Conservation (phyloP, 257 asterid genomes). For the Primulina eburnea region DNA sequence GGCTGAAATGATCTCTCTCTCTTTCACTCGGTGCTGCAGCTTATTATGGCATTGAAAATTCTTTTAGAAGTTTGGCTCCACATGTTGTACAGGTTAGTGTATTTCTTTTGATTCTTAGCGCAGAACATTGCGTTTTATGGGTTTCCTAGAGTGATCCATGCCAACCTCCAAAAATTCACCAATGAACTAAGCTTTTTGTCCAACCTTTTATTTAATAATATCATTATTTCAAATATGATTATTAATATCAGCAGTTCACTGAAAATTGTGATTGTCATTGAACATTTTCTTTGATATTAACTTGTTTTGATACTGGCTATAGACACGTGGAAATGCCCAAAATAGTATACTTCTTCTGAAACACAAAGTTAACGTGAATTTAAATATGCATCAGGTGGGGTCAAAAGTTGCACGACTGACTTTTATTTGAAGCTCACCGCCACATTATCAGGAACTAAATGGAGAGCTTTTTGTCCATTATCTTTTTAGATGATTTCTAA, state of each 20-base stretch:
- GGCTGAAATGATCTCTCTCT: constrained; percentile 18
- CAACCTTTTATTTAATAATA: constrained; percentile 7
- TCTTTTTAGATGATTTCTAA: not conserved
- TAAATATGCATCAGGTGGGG: constrained; percentile 8
- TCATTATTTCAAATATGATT: not conserved
- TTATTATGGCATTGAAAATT: constrained; percentile 81
- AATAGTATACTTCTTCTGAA: not conserved
- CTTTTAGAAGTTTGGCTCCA: constrained; percentile 77
- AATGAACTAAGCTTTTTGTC: not conserved
- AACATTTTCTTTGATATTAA: constrained; percentile 5
- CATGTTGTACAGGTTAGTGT: constrained; percentile 63
- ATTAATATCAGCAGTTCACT: not conserved
- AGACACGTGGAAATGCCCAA: not conserved
- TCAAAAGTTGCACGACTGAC: constrained; percentile 2
- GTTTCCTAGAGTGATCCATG: constrained; percentile 12
- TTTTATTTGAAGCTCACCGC: not conserved
- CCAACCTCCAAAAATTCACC: constrained; percentile 21
- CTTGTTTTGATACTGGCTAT: constrained; percentile 4
- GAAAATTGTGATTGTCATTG: constrained; percentile 6
- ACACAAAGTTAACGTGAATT: not conserved
- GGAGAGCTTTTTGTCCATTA: not conserved
- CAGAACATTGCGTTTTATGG: not conserved
- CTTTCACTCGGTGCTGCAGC: constrained; percentile 48
- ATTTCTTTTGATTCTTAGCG: constrained; percentile 22
- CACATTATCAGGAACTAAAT: constrained; percentile 16